phyloP scores from a whole-genome alignment of 176 grass and related monocot species.

The Bolboschoenus planiculmis region DNA sequence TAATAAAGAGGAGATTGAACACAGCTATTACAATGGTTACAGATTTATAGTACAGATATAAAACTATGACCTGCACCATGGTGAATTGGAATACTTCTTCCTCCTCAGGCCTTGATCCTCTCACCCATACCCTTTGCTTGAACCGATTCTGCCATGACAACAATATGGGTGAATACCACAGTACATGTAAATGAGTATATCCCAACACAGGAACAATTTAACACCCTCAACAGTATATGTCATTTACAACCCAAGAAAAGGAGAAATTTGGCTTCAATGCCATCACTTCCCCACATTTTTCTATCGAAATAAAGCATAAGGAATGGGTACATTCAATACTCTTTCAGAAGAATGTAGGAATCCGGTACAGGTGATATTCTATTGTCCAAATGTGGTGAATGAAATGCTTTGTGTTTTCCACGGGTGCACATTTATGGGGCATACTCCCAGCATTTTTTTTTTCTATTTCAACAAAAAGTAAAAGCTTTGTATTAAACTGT shows the following conservation, averaged over 20 bases:
- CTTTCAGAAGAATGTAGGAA: not conserved
- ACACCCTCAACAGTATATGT: not conserved
- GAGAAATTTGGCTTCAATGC: not conserved
- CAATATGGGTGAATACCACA: not conserved
- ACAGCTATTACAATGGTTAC: not conserved
- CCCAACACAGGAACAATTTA: not conserved
- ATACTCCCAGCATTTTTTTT: not conserved
- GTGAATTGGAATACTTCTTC: constrained; percentile 84
- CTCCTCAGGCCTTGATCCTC: constrained; percentile 76
- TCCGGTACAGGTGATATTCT: not conserved
- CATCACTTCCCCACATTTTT: not conserved
- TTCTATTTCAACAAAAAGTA: not conserved
- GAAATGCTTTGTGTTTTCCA: not conserved
- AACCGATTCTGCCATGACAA: constrained; percentile 47
- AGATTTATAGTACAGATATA: not conserved
- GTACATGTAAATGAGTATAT: not conserved
- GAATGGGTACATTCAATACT: not conserved
- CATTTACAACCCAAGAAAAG: not conserved
- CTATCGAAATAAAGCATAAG: not conserved
- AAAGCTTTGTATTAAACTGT: not conserved
- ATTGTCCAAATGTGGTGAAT: not conserved
- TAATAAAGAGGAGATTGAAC: not conserved
- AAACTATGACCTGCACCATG: constrained; percentile 70
- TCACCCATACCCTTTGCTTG: constrained; percentile 71
- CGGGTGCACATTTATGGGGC: not conserved